Evolutionary conservation across 1,284 basidiomycete species (phyloP), one percentile per base, ranked within the genome.

Genomic region (Fomitopsis pinicola): DNA sequence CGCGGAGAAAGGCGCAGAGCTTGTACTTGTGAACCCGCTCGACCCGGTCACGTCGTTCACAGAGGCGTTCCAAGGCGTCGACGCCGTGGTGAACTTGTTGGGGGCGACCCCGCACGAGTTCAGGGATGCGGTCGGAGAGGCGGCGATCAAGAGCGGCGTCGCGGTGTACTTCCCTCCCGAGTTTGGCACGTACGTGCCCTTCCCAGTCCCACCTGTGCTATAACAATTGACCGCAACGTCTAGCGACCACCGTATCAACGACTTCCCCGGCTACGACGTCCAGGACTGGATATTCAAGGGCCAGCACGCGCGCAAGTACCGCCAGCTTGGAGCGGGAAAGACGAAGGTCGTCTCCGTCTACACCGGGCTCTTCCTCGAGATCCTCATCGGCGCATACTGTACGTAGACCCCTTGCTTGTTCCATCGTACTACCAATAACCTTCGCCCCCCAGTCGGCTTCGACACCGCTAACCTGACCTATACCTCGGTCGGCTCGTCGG

Each of bases 81-180:
- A 73, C 62, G 65, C 71, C 42, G 62, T 73, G 28, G 65, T 73
- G 42, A 72, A 70, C 60, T 64, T 64, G 1, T 57, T 64, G 33
- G 54, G 59, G 5, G 33, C 30, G 12, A 36, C 38, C 2, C 55
- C 59, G 22, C 38, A 46, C 10, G 68, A 64, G 15, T 60, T 64
- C 44, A 67, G 64, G 48, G 59, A 66, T 19, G 65, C 62, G 7
- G 33, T 74, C 15, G 58, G 69, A 19, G 58, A 67, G n/a, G 67
- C 65, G 14, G 67, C 67, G 3, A 57, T 72, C 4, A 65, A 63
- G 55, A 65, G 62, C 52, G 64, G 67, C 42, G 70, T 64, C 15
- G 65, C 64, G 59, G 70, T 72, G 54, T 73, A 71, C 63, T 73
- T 73, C 61, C 69, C 72, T 30, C 68, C 66, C 58, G 73, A 75